These are phyloP conservation scores for Stephania japonica DNA, from an alignment of 164 flowering plant genomes.

Conservation along the genomic window DNA sequence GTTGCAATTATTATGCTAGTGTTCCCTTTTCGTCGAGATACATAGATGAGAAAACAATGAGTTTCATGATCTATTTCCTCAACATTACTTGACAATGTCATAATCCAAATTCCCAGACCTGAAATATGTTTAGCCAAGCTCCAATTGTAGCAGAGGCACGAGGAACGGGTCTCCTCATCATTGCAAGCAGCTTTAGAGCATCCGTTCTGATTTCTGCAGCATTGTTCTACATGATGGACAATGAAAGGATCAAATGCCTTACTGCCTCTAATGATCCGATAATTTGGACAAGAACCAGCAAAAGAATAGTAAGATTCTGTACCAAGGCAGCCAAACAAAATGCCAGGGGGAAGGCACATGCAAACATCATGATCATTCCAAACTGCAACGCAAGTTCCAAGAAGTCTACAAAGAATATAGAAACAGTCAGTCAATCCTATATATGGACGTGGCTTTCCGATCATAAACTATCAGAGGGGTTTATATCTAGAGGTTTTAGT, in stretches of 20 bases:
- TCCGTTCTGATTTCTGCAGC: constrained; percentile 78
- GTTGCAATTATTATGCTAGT: too few relatives aligned
- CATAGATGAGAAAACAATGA: too few relatives aligned
- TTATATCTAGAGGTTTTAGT: neutral
- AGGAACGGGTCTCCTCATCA: constrained; percentile 78
- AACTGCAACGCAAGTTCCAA: constrained; percentile 85
- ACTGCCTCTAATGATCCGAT: neutral
- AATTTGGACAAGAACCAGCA: neutral
- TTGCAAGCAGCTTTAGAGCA: constrained; percentile 76
- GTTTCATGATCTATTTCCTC: too few relatives aligned
- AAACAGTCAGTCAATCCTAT: neutral
- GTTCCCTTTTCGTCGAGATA: too few relatives aligned
- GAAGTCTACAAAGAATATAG: constrained; percentile 50
- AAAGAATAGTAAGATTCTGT: constrained; percentile 7
- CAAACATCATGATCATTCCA: constrained; percentile 99
- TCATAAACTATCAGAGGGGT: neutral
- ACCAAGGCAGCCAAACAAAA: constrained; percentile 80
- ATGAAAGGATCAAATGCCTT: neutral
- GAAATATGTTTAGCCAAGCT: constrained; percentile 94
- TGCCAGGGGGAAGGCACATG: constrained; percentile 91
- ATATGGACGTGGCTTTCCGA: neutral
- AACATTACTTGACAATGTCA: too few relatives aligned
- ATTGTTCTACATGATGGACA: constrained; percentile 47
- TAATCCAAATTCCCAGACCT: constrained; percentile 34
- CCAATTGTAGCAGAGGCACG: constrained; percentile 81